Conservation (phyloP, 2,329 filamentous ascomycete species). For the Didymella exigua region DNA sequence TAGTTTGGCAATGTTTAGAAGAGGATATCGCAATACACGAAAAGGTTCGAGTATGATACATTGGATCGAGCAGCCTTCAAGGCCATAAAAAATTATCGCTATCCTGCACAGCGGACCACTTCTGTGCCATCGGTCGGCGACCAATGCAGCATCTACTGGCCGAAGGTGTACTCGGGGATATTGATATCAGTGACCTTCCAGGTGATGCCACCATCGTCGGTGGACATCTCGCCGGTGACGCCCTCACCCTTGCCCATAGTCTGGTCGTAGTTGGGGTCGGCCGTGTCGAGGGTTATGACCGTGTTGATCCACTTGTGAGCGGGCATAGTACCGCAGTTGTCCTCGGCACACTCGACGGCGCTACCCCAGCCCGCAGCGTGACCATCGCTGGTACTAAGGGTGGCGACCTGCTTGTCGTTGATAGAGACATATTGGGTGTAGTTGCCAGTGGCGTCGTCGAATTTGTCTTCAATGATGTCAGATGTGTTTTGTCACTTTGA, state of each 20-base stretch:
- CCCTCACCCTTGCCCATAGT: constrained; percentile 48
- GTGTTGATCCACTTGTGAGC: constrained; percentile 53
- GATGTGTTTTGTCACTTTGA: background rate
- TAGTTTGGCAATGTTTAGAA: too few relatives aligned
- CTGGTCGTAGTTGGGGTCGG: constrained; percentile 49
- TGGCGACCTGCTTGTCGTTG: constrained; percentile 49
- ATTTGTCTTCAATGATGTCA: constrained; percentile 41
- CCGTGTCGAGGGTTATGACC: constrained; percentile 42
- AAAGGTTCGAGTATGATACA: background rate
- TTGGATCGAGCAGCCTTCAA: background rate
- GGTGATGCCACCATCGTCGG: constrained; percentile 51
- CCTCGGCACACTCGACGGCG: constrained; percentile 50
- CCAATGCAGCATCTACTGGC: background rate
- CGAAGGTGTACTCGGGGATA: constrained; percentile 28
- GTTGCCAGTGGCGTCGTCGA: constrained; percentile 48
- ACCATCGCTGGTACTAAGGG: constrained; percentile 53
- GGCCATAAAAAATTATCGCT: background rate
- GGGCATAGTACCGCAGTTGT: constrained; percentile 50
- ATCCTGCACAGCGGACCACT: background rate
- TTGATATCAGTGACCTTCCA: constrained; percentile 52
- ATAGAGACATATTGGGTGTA: constrained; percentile 51
- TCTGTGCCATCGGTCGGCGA: background rate
- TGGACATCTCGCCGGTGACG: constrained; percentile 51
- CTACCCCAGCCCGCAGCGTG: constrained; percentile 53
- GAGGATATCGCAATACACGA: too few relatives aligned